Evolutionary conservation across 2,329 filamentous ascomycete genomes (phyloP).

Genomic region (Cadophora gregata): DNA sequence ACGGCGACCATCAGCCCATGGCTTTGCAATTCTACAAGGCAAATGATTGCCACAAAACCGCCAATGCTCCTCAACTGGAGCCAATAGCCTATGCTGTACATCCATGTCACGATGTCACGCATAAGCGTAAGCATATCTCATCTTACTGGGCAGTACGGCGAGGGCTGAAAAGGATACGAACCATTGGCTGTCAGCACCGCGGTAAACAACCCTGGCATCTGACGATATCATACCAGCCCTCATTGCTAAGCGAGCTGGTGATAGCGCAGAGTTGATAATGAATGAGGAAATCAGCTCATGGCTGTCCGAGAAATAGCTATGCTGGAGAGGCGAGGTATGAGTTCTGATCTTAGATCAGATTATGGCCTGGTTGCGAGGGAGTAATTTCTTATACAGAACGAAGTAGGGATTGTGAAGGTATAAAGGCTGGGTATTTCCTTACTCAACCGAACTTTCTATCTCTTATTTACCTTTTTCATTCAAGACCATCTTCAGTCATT

Average conservation of each 20-base stretch:
- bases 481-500: neutral
- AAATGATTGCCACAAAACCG: neutral
- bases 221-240: slow-evolving; percentile 1
- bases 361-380: too few relatives aligned
- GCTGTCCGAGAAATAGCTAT: neutral
- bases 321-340: neutral
- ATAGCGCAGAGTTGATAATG: neutral
- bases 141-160: neutral
- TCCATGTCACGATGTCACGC: neutral
- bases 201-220: slow-evolving; percentile 7
- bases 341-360: slow-evolving; percentile 2
- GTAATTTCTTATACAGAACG: too few relatives aligned
- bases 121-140: neutral
- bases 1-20: too few relatives aligned
- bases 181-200: slow-evolving; percentile 9
- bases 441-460: neutral
- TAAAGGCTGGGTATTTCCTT: neutral
- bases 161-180: slow-evolving; percentile 3
- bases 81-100: neutral
- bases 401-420: neutral
- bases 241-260: neutral
- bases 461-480: neutral
- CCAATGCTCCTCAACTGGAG: neutral
- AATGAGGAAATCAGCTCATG: slow-evolving; percentile 1
- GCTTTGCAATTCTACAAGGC: too few relatives aligned